phyloP scores from a whole-genome alignment of 768 basidiomycete species.

The Suillus alpinus region DNA sequence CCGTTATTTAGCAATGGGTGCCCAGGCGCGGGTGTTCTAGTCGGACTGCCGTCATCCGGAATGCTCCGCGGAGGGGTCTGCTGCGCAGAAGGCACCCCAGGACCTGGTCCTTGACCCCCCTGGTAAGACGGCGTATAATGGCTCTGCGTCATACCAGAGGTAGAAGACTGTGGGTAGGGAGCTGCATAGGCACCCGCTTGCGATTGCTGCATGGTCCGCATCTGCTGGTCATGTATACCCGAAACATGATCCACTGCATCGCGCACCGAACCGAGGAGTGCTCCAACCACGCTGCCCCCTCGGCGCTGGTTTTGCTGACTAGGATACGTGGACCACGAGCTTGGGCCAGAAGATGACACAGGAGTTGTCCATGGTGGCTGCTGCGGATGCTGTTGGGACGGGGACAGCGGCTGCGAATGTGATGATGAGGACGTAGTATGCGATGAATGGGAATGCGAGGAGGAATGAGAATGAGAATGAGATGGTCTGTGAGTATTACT shows the following conservation, averaged over 20 bases:
- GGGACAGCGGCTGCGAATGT: conserved; percentile 6
- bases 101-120: neutral
- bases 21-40: conserved; percentile 58
- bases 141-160: neutral
- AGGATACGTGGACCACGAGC: conserved; percentile 10
- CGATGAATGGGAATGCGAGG: conserved; percentile 1
- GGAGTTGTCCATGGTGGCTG: neutral
- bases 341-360: conserved; percentile 19
- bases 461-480: conserved; percentile 11
- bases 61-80: conserved; percentile 5
- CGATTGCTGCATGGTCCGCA: conserved; percentile 10
- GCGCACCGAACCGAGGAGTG: conserved; percentile 24
- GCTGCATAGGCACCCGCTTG: conserved; percentile 20
- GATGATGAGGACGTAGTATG: neutral
- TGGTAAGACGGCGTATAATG: conserved; percentile 14
- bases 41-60: conserved; percentile 60
- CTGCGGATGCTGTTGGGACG: conserved; percentile 17
- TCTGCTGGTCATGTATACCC: conserved; percentile 19
- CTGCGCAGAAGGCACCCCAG: neutral
- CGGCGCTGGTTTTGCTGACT: conserved; percentile 9
- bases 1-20: conserved; percentile 64
- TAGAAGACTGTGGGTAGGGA: conserved; percentile 9
- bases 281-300: conserved; percentile 24
- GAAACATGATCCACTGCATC: conserved; percentile 30
- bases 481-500: conserved; percentile 6